Percentiles rank a stretch among this genome's conserved stretches.
phyloP scores from a whole-genome alignment of 23 red algal genomes.

The Gracilaria domingensis region DNA sequence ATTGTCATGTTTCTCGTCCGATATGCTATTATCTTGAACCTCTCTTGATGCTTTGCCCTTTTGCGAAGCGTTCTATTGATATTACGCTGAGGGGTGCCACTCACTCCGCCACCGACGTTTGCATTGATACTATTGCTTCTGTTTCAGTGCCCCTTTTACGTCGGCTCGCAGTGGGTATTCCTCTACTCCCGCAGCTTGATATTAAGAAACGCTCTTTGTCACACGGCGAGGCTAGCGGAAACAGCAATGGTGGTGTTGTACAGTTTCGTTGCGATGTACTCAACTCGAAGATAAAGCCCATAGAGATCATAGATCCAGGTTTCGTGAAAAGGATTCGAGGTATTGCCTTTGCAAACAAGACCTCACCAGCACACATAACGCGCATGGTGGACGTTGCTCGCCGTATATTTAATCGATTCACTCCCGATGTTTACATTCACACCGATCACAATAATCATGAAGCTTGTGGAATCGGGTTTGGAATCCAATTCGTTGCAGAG shows the following conservation, averaged over 20 bases:
- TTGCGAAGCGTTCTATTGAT: slow-evolving; percentile 63
- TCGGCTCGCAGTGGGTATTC: slow-evolving; percentile 56
- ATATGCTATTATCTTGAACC: slow-evolving; percentile 86
- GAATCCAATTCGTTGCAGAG: slow-evolving; percentile 76
- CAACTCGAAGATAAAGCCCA: slow-evolving; percentile 41
- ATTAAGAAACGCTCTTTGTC: slow-evolving; percentile 50
- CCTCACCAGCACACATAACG: slow-evolving; percentile 52
- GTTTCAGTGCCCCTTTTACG: slow-evolving; percentile 83
- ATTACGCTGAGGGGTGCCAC: slow-evolving; percentile 79
- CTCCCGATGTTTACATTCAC: slow-evolving; percentile 85
- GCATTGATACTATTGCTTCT: slow-evolving; percentile 70
- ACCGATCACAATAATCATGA: slow-evolving; percentile 61
- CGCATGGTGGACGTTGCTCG: slow-evolving; percentile 77
- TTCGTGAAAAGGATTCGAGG: slow-evolving; percentile 88
- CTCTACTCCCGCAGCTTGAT: slow-evolving; percentile 40
- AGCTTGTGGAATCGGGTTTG: slow-evolving; percentile 72
- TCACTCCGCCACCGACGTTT: slow-evolving; percentile 47
- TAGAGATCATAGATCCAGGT: slow-evolving; percentile 79
- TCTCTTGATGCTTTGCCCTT: slow-evolving; percentile 85
- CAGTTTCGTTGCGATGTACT: slow-evolving; percentile 77
- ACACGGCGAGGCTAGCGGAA: neutral
- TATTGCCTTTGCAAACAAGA: slow-evolving; percentile 66
- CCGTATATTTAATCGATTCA: slow-evolving; percentile 61
- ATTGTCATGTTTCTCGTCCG: slow-evolving; percentile 78
- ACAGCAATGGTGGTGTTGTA: slow-evolving; percentile 45